Evolutionary conservation across 2,329 filamentous ascomycete genomes (phyloP), one percentile per base, ranked within the genome.

Genomic region (Paecilomyces sp.): DNA sequence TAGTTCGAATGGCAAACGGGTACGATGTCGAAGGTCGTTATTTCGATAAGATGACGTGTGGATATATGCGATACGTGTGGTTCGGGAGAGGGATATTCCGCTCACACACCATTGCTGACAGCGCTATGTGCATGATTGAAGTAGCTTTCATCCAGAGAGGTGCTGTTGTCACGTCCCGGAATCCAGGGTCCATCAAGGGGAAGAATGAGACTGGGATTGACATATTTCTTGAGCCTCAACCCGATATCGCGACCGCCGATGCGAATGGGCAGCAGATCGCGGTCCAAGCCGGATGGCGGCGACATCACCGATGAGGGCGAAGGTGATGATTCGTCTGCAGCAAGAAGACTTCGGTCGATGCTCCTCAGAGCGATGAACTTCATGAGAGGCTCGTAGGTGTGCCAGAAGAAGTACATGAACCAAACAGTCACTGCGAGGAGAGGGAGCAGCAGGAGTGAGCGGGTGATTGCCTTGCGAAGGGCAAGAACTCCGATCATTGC

Each of bases 351-450:
- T 28, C 85, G 81, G 64, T 88, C 85, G 61, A 99, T 91, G 67
- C 91, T 96, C 63, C 91, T 85, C 53, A 99, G 79, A 30, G 95
- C 92, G 71, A 99, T 97, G 72, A 94, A 97, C 66, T 87, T 88
- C 74, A 92, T 96, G 61, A 99, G 77, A 0, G 94, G 93, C 68
- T 91, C 89, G 68, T 94, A 99, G 0, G 89, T 89, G 53, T 84
- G 83, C 52, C 85, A 83, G 71, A 91, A 97, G 65, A 91, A 89
- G 73, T 90, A 90, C 64, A 85, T 89, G 71, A 95, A 96, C 92
- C 93, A 97, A 15, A 96, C 79, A 0, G 93, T 97, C 33, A 86
- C 85, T 9, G 88, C 79, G 3, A 96, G 79, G 2, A 99, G 81
- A 3, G 94, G 95, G 0, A 89, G 73, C 22, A 97, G 82, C 31